Evolutionary conservation across 2,329 filamentous ascomycete species (phyloP).

Genomic region (Cladophialophora psammophila): DNA sequence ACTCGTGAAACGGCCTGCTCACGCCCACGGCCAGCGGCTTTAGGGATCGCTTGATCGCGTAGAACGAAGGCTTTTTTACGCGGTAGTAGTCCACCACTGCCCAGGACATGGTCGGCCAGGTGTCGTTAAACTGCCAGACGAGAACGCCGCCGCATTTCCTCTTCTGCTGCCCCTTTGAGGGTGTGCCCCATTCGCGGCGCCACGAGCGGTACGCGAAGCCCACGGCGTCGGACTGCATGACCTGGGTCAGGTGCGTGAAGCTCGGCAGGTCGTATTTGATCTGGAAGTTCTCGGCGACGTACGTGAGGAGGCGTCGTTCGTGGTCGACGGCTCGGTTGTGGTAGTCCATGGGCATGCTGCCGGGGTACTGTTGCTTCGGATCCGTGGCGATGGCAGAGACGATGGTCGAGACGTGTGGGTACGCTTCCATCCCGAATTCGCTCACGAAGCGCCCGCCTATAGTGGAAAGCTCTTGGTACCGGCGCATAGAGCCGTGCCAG

Average conservation of each 20-base stretch:
- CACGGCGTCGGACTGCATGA: slow-evolving; percentile 66
- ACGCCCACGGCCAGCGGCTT: slow-evolving; percentile 63
- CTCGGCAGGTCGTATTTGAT: slow-evolving; percentile 63
- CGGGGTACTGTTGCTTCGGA: slow-evolving; percentile 77
- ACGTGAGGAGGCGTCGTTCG: slow-evolving; percentile 82
- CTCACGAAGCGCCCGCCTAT: slow-evolving; percentile 87
- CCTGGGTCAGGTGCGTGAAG: slow-evolving; percentile 72
- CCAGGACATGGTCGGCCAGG: slow-evolving; percentile 69
- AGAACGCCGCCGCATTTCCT: slow-evolving; percentile 52
- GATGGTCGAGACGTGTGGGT: slow-evolving; percentile 83
- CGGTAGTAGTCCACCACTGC: slow-evolving; percentile 68
- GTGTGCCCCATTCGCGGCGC: slow-evolving; percentile 55
- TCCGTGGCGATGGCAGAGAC: slow-evolving; percentile 67
- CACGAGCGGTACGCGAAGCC: slow-evolving; percentile 66
- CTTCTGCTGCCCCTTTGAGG: slow-evolving; percentile 44
- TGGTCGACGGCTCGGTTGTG: slow-evolving; percentile 95
- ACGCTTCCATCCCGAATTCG: slow-evolving; percentile 94
- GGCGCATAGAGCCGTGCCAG: slow-evolving; percentile 65
- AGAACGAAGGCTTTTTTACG: slow-evolving; percentile 67
- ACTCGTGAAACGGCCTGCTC: slow-evolving; percentile 61
- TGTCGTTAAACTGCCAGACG: slow-evolving; percentile 58
- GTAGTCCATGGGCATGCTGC: slow-evolving; percentile 87
- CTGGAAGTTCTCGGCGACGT: slow-evolving; percentile 87
- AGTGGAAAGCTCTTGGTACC: slow-evolving; percentile 87
- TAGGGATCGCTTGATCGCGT: slow-evolving; percentile 63